These are phyloP conservation scores for Nakazawaea siamensis DNA, from an alignment of 805 yeast species.

Conservation along the genomic window DNA sequence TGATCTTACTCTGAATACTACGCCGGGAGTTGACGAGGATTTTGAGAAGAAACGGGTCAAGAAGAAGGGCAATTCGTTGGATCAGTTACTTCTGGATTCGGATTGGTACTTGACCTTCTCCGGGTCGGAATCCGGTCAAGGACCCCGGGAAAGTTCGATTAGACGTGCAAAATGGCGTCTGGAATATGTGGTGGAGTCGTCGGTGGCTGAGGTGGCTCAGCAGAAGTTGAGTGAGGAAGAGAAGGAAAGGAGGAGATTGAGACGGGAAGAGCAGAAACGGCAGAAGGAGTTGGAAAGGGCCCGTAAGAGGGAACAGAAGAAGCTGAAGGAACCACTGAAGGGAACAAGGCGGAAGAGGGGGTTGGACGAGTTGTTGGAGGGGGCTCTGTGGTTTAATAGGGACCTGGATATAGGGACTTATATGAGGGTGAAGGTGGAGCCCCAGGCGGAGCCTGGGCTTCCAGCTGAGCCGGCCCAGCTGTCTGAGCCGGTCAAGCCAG, in stretches of 20 bases:
- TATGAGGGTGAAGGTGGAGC: conserved; percentile 5
- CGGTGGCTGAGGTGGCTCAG: neutral
- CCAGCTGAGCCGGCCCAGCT: too few species aligned
- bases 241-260: conserved; percentile 3
- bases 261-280: neutral
- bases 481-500: neutral
- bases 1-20: neutral
- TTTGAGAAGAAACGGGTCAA: neutral
- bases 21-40: neutral
- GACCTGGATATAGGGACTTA: conserved; percentile 2
- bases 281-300: neutral
- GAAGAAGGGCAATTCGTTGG: conserved; percentile 8
- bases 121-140: too few species aligned
- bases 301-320: neutral
- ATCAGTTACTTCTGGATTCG: conserved; percentile 16
- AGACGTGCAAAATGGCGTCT: neutral
- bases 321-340: neutral
- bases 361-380: conserved; percentile 3
- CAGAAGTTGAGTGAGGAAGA: neutral
- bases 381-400: conserved; percentile 10
- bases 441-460: conserved; percentile 6
- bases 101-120: too few species aligned
- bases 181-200: neutral
- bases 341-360: neutral
- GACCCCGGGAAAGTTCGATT: too few species aligned